Conservation (phyloP, 306 rosid genomes). For the Sicyos baderoa region DNA sequence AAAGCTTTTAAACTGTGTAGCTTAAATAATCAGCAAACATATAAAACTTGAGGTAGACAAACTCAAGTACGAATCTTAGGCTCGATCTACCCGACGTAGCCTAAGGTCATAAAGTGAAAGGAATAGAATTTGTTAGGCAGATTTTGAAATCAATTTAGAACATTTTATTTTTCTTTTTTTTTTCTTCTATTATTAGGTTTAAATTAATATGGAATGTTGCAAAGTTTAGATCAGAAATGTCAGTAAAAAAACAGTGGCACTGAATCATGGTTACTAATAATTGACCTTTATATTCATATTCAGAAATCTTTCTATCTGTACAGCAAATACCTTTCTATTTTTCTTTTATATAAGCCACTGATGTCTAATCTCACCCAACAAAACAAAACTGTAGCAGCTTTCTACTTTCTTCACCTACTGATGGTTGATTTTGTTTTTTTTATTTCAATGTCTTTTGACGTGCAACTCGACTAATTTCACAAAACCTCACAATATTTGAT, state of each 20-base stretch:
- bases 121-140: neutral
- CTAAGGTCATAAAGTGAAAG: neutral
- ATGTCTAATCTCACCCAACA: slow-evolving; percentile 3
- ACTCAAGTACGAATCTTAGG: neutral
- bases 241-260: neutral
- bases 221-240: too few species aligned
- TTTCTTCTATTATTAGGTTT: too few species aligned
- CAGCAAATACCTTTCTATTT: slow-evolving; percentile 4
- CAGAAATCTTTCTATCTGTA: neutral
- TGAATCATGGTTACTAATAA: slow-evolving; percentile 11
- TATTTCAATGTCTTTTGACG: too few species aligned
- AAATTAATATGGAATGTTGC: too few species aligned
- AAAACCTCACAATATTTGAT: too few species aligned
- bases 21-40: neutral
- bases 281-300: slow-evolving; percentile 10
- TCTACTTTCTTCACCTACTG: neutral
- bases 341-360: neutral
- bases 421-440: neutral
- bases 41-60: neutral
- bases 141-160: neutral
- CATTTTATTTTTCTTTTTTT: too few species aligned
- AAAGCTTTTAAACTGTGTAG: neutral
- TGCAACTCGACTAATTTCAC: too few species aligned
- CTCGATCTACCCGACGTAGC: neutral
- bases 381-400: neutral